A percentile compares a stretch with the other conserved stretches of the same genome.
phyloP scores from a whole-genome alignment of 2,329 filamentous ascomycete species.

The Verticillium alfalfae region DNA sequence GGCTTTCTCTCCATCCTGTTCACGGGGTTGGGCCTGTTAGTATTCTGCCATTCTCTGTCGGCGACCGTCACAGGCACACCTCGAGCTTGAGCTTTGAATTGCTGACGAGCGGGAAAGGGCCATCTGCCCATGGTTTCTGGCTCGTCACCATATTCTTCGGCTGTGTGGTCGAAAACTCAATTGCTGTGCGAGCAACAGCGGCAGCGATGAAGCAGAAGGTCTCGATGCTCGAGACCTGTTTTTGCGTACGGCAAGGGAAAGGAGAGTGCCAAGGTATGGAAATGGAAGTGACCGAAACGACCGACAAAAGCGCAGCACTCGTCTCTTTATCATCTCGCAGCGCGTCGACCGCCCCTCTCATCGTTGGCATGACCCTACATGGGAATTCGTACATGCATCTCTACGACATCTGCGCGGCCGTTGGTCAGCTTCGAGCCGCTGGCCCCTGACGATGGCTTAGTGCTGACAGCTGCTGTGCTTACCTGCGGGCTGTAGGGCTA shows the following conservation, averaged over 20 bases:
- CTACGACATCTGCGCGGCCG: background rate
- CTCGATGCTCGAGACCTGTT: too few relatives aligned
- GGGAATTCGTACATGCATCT: background rate
- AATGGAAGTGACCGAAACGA: background rate
- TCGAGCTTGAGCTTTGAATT: background rate
- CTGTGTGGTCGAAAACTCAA: background rate
- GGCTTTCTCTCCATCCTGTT: conserved; percentile 12
- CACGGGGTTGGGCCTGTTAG: background rate
- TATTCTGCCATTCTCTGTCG: background rate
- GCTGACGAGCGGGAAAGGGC: conserved; percentile 24
- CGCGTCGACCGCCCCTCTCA: background rate
- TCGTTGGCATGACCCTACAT: background rate
- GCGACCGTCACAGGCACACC: background rate
- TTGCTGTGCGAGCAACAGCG: too few relatives aligned
- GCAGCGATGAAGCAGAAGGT: too few relatives aligned
- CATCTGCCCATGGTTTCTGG: conserved; percentile 23
- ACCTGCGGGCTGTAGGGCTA: background rate
- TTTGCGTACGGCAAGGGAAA: too few relatives aligned
- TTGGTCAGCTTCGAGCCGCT: background rate
- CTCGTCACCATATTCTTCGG: background rate
- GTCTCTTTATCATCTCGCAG: background rate
- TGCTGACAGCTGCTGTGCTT: background rate
- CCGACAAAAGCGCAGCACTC: background rate
- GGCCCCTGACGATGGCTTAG: background rate
- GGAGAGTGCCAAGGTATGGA: too few relatives aligned